Evolutionary conservation across 2,329 filamentous ascomycete species (phyloP).

Genomic region (Microsporum ferrugineum): DNA sequence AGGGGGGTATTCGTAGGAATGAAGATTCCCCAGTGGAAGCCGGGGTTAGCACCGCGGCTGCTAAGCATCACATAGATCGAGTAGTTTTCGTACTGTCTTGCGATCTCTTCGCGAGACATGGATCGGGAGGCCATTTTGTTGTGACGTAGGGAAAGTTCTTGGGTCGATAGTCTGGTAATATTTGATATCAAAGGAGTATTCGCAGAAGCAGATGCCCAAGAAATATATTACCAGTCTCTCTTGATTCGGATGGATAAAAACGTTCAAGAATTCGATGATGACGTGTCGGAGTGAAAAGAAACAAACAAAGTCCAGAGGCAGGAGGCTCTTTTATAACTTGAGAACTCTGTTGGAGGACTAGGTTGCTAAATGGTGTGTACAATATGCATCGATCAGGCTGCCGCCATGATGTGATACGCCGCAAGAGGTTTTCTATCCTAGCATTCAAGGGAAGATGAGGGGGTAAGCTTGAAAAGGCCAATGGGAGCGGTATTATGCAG

Average conservation of each 20-base stretch:
- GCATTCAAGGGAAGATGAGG: not conserved
- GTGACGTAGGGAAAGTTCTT: not conserved
- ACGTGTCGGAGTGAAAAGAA: too few species aligned
- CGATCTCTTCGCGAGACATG: not conserved
- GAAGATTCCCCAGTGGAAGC: conserved; percentile 10
- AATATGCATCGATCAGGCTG: not conserved
- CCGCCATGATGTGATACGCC: not conserved
- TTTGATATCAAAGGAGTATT: too few species aligned
- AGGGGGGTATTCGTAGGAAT: conserved; percentile 3
- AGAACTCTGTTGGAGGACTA: too few species aligned
- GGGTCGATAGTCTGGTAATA: too few species aligned
- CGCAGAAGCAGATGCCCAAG: too few species aligned
- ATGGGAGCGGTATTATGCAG: not conserved
- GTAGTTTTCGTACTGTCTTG: conserved; percentile 9
- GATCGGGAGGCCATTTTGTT: not conserved
- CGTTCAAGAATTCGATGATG: too few species aligned
- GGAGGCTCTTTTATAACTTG: too few species aligned
- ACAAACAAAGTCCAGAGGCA: too few species aligned
- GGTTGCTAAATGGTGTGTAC: too few species aligned
- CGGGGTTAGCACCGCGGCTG: conserved; percentile 6
- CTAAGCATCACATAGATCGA: conserved; percentile 9
- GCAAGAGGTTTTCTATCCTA: not conserved
- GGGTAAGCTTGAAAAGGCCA: not conserved
- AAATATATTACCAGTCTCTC: too few species aligned
- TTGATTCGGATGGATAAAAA: too few species aligned